phyloP scores from a whole-genome alignment of 164 flowering plant species.

The Stephania japonica region DNA sequence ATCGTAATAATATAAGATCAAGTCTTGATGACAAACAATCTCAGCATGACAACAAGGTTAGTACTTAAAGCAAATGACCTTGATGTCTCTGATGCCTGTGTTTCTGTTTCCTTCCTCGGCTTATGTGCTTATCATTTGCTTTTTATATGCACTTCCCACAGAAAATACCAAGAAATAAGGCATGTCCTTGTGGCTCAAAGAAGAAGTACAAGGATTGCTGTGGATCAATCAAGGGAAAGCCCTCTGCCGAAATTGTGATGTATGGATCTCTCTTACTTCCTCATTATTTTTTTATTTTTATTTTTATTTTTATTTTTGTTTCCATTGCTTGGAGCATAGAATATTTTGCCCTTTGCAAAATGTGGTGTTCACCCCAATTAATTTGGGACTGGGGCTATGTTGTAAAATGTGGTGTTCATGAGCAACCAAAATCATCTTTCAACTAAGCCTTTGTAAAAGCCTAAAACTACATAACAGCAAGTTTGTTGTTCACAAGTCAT shows the following conservation, averaged over 20 bases:
- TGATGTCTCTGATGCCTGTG: background rate
- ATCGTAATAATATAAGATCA: constrained; percentile 14
- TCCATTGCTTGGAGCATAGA: background rate
- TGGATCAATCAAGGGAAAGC: constrained; percentile 44
- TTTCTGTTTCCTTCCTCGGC: background rate
- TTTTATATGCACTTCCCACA: constrained; percentile 20
- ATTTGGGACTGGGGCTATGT: too few species aligned
- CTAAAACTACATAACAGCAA: too few species aligned
- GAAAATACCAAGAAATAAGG: constrained; percentile 69
- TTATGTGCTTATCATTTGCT: background rate
- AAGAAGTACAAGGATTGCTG: constrained; percentile 90
- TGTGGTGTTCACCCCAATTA: too few species aligned
- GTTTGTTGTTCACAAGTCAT: background rate
- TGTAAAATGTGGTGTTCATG: background rate
- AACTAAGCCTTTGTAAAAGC: background rate
- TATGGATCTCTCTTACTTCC: constrained; percentile 29
- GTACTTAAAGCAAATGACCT: constrained; percentile 1
- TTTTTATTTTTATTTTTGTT: too few species aligned
- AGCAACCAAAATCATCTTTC: background rate
- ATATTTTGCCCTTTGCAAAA: background rate
- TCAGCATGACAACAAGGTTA: constrained; percentile 38
- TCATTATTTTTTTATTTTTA: background rate
- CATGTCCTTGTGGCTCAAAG: constrained; percentile 89
- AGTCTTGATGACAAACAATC: constrained; percentile 20
- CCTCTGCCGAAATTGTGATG: constrained; percentile 40